Percentiles rank a stretch among this genome's conserved stretches.
Evolutionary conservation across 768 basidiomycete species (phyloP).

Genomic region (Astraeus odoratus): DNA sequence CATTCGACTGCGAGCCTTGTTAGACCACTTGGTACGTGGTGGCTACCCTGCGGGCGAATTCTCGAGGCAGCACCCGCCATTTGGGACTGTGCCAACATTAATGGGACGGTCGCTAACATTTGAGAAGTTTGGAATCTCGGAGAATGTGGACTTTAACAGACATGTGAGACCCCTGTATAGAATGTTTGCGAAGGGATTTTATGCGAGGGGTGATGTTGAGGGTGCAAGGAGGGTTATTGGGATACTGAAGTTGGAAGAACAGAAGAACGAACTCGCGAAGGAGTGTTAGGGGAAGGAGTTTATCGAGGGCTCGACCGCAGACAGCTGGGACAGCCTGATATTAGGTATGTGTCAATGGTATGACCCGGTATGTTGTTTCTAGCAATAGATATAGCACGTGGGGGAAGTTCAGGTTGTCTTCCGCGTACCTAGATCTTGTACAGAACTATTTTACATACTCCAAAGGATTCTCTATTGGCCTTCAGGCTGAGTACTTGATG

Average conservation of each 20-base stretch:
- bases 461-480: no score
- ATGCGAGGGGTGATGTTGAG: constrained; percentile 43
- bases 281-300: neutral
- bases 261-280: constrained; percentile 7
- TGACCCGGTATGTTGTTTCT: no score
- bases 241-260: constrained; percentile 43
- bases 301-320: no score
- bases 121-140: constrained; percentile 27
- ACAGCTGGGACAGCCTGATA: no score
- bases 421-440: no score
- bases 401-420: no score
- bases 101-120: constrained; percentile 18
- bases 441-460: no score
- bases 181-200: constrained; percentile 65
- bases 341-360: no score
- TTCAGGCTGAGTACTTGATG: no score
- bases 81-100: constrained; percentile 29
- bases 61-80: constrained; percentile 35
- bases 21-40: constrained; percentile 52
- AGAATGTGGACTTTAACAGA: constrained; percentile 44
- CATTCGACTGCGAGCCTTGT: constrained; percentile 43
- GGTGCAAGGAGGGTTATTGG: constrained; percentile 49
- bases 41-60: constrained; percentile 46
- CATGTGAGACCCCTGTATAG: constrained; percentile 67
- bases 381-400: no score